A percentile compares a stretch with the other conserved stretches of the same genome.
Conservation (phyloP, 768 basidiomycete genomes). For the Harrya chromipes region DNA sequence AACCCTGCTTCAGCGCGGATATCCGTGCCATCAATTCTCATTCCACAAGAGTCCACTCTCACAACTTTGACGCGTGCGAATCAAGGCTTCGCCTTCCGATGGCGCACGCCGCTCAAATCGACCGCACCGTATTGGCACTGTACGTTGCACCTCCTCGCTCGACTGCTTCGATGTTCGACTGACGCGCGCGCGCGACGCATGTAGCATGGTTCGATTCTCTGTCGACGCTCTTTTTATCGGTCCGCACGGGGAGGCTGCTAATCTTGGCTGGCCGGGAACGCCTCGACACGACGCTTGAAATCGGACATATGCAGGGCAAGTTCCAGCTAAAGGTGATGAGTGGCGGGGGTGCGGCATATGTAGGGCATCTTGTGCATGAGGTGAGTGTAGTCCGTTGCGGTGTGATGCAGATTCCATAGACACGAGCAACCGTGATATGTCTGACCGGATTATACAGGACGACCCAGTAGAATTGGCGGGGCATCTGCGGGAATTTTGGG, state of each 20-base stretch:
- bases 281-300: conserved; percentile 90
- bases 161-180: neutral
- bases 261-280: conserved; percentile 92
- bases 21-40: conserved; percentile 80
- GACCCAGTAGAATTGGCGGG: conserved; percentile 79
- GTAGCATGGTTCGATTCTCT: conserved; percentile 92
- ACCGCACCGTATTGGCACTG: conserved; percentile 91
- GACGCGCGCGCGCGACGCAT: neutral
- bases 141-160: conserved; percentile 33
- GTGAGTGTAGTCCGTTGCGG: conserved; percentile 38
- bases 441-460: conserved; percentile 50
- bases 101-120: conserved; percentile 81
- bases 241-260: conserved; percentile 79
- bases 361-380: conserved; percentile 95
- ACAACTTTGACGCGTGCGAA: conserved; percentile 27
- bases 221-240: conserved; percentile 73
- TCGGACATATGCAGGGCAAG: conserved; percentile 95
- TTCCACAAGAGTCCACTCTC: conserved; percentile 41
- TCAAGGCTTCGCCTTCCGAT: conserved; percentile 43
- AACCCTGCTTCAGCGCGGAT: conserved; percentile 81
- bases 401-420: neutral
- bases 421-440: too few relatives aligned
- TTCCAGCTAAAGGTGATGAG: conserved; percentile 87
- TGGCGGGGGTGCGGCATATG: conserved; percentile 44
- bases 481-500: conserved; percentile 87